These are phyloP conservation scores for Rhodosporidiobolus odoratus DNA, from an alignment of 768 basidiomycete species.

Conservation along the genomic window DNA sequence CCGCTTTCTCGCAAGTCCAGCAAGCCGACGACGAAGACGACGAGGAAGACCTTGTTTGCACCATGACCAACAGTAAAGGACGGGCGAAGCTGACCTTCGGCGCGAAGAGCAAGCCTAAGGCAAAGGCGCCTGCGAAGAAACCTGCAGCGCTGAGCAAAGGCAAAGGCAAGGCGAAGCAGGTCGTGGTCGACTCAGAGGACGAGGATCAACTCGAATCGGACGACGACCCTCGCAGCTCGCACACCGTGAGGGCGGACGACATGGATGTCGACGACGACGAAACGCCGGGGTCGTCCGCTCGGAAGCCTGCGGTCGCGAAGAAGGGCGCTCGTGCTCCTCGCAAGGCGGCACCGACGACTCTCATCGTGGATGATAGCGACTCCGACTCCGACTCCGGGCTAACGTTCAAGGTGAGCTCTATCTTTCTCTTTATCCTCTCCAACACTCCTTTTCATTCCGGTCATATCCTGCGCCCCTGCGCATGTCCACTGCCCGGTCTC, in stretches of 20 bases:
- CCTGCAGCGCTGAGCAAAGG: background rate
- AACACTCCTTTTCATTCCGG: background rate
- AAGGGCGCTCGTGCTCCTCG: background rate
- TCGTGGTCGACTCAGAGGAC: conserved; percentile 20
- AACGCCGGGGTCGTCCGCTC: background rate
- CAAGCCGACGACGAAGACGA: conserved; percentile 29
- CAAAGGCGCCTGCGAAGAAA: conserved; percentile 9
- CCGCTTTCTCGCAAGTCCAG: conserved; percentile 6
- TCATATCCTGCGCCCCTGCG: background rate
- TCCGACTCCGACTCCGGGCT: conserved; percentile 27
- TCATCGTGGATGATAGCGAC: conserved; percentile 29
- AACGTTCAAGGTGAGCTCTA: conserved; percentile 30
- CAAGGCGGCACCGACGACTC: conserved; percentile 9
- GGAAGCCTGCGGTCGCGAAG: background rate
- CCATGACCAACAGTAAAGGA: background rate
- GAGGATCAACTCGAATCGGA: conserved; percentile 4
- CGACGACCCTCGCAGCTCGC: background rate
- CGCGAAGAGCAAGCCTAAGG: conserved; percentile 18
- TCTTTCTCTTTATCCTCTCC: background rate
- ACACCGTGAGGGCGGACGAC: conserved; percentile 7
- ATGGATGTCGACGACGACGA: conserved; percentile 27
- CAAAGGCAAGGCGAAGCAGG: conserved; percentile 28
- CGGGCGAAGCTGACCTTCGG: conserved; percentile 15
- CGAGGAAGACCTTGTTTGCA: conserved; percentile 10
- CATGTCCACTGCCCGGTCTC: no score